These are phyloP conservation scores for Acanthamoeba royreba DNA, from an alignment of 208 protist species.

Conservation along the genomic window DNA sequence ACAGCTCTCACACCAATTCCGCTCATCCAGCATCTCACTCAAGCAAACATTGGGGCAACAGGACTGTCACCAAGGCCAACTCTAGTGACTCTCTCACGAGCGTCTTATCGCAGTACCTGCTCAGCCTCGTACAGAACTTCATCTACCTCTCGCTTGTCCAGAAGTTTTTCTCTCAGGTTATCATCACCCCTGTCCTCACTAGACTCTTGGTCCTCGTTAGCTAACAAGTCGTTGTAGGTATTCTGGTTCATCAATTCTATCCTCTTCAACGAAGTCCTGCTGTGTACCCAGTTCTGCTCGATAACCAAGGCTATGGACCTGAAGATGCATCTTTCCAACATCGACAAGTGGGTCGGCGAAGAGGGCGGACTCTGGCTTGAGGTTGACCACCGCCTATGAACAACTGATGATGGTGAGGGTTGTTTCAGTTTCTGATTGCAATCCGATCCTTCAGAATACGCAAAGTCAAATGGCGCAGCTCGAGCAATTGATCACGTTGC, in stretches of 20 bases:
- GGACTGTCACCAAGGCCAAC: too few relatives aligned
- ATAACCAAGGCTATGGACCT: constrained; percentile 23
- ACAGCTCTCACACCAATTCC: not conserved
- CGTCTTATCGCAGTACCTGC: too few relatives aligned
- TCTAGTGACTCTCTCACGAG: not conserved
- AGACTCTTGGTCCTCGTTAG: not conserved
- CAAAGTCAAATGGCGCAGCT: not conserved
- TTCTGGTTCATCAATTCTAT: constrained; percentile 42
- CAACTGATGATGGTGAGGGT: not conserved
- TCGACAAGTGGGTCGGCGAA: constrained; percentile 23
- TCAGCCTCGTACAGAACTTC: not conserved
- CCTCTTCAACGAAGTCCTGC: constrained; percentile 43
- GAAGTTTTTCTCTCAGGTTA: constrained; percentile 29
- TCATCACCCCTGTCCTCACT: too few relatives aligned
- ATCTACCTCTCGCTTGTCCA: not conserved
- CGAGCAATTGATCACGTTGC: constrained; percentile 1
- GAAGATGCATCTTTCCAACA: constrained; percentile 13
- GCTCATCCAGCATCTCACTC: not conserved
- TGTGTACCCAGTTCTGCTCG: not conserved
- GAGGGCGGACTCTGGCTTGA: constrained; percentile 37
- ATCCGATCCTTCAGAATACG: not conserved
- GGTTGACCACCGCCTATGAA: not conserved
- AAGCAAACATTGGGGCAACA: too few relatives aligned
- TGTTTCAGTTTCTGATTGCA: not conserved
- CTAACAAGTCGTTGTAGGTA: not conserved